A percentile compares a stretch with the other conserved stretches of the same genome.
phyloP scores from a whole-genome alignment of 2,329 filamentous ascomycete genomes.

The Fusarium sp. region DNA sequence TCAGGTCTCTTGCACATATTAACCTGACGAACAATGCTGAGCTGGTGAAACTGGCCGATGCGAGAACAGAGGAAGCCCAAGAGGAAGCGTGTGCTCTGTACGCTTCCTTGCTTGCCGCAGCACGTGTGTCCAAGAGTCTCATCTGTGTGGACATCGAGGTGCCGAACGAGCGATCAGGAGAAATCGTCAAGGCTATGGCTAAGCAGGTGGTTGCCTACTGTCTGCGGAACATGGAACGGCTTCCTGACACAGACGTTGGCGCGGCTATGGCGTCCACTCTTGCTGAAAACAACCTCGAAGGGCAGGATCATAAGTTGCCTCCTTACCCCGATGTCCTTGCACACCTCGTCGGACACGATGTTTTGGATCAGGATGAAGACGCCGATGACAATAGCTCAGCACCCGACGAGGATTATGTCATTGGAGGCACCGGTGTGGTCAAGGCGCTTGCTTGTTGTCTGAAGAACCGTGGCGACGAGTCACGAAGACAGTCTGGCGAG shows the following conservation, averaged over 20 bases:
- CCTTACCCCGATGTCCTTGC: constrained; percentile 84
- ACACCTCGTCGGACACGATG: constrained; percentile 85
- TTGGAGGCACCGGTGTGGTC: constrained; percentile 94
- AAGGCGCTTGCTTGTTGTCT: constrained; percentile 94
- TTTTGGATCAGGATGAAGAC: constrained; percentile 62
- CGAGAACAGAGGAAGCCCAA: constrained; percentile 83
- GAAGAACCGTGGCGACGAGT: constrained; percentile 80
- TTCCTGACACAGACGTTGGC: constrained; percentile 76
- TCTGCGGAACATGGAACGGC: constrained; percentile 88
- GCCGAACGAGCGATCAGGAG: constrained; percentile 84
- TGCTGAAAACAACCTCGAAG: constrained; percentile 56
- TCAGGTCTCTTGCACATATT: constrained; percentile 85
- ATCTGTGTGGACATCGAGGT: constrained; percentile 95
- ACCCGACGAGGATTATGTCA: constrained; percentile 94
- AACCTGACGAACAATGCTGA: constrained; percentile 87
- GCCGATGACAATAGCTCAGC: constrained; percentile 78
- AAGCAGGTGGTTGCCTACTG: constrained; percentile 97
- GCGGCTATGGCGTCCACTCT: constrained; percentile 62
- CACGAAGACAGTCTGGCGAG: constrained; percentile 67
- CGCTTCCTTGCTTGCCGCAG: constrained; percentile 90
- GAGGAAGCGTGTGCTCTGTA: constrained; percentile 96
- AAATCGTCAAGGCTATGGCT: constrained; percentile 91
- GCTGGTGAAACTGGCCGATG: constrained; percentile 79
- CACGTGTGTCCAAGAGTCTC: constrained; percentile 85
- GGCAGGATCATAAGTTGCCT: constrained; percentile 50